Percentiles rank a stretch among this genome's conserved stretches.
Conservation (phyloP, 2,329 filamentous ascomycete species). For the Leptoxyphium fumago region DNA sequence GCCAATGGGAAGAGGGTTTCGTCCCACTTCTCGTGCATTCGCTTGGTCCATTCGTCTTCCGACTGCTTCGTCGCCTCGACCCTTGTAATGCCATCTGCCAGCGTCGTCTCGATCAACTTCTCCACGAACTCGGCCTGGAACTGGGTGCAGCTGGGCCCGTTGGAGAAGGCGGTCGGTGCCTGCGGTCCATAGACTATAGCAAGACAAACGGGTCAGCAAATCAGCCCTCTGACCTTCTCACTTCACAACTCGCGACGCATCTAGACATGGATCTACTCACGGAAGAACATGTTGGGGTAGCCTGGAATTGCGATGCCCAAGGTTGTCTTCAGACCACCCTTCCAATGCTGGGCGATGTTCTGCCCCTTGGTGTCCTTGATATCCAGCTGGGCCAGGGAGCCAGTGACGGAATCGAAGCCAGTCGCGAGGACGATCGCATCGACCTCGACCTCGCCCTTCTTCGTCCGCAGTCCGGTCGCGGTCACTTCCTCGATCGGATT, state of each 20-base stretch:
- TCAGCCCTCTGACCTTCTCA: neutral
- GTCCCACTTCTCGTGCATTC: slow-evolving; percentile 15
- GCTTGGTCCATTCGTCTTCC: slow-evolving; percentile 27
- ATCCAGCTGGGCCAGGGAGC: slow-evolving; percentile 22
- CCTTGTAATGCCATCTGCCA: slow-evolving; percentile 23
- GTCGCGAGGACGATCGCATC: slow-evolving; percentile 27
- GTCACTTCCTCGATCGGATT: slow-evolving; percentile 25
- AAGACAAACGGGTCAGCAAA: slow-evolving; percentile 1
- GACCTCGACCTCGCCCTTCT: slow-evolving; percentile 27
- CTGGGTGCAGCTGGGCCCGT: slow-evolving; percentile 31
- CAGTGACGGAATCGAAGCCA: slow-evolving; percentile 27
- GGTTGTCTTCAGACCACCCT: slow-evolving; percentile 25
- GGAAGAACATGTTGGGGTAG: slow-evolving; percentile 25
- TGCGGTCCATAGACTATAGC: slow-evolving; percentile 29
- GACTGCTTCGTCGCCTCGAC: slow-evolving; percentile 27
- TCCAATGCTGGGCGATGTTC: slow-evolving; percentile 30
- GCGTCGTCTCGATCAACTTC: slow-evolving; percentile 25
- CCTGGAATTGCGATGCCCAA: slow-evolving; percentile 22
- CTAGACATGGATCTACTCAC: slow-evolving; percentile 1
- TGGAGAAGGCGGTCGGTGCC: slow-evolving; percentile 32
- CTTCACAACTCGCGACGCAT: neutral
- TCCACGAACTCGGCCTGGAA: slow-evolving; percentile 32
- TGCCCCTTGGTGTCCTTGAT: slow-evolving; percentile 20
- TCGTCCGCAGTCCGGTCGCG: slow-evolving; percentile 25
- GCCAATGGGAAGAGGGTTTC: slow-evolving; percentile 16